A percentile compares a stretch with the other conserved stretches of the same genome.
These are phyloP conservation scores for Hordeum marinum DNA, from an alignment of 176 grass and related monocot genomes.

Conservation along the genomic window DNA sequence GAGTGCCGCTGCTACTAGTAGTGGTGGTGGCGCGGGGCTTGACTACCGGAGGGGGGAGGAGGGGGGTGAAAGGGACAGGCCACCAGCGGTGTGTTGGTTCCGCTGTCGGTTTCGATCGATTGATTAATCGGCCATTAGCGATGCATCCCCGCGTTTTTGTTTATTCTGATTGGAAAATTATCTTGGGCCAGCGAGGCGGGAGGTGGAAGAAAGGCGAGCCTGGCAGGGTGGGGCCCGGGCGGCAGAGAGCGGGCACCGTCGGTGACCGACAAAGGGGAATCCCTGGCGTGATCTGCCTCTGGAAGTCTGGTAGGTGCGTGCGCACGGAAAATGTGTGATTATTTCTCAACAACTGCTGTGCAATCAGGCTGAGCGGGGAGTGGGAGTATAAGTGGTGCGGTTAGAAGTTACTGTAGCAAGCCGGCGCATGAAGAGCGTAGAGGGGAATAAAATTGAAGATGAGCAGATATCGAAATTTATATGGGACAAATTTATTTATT, in stretches of 20 bases:
- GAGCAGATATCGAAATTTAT: too few relatives aligned
- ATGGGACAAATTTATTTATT: too few relatives aligned
- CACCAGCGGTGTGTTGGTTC: not conserved
- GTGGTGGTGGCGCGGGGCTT: not conserved
- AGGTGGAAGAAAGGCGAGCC: conserved; percentile 1
- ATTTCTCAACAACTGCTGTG: not conserved
- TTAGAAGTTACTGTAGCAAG: too few relatives aligned
- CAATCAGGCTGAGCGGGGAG: too few relatives aligned
- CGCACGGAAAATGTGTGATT: not conserved
- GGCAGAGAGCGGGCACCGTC: not conserved
- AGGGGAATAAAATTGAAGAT: too few relatives aligned
- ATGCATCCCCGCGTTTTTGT: not conserved
- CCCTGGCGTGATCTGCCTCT: not conserved
- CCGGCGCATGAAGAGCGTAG: too few relatives aligned
- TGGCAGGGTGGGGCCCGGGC: not conserved
- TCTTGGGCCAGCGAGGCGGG: too few relatives aligned
- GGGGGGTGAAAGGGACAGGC: not conserved
- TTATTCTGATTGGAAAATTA: too few relatives aligned
- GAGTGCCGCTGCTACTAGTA: conserved; percentile 9
- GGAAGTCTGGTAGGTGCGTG: too few relatives aligned
- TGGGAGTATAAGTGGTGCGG: not conserved
- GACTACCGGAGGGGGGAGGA: not conserved
- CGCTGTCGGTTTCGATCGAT: conserved; percentile 1
- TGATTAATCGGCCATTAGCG: not conserved
- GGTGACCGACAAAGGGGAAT: conserved; percentile 4